Conservation (phyloP, 805 yeast genomes). For the Kodamaea kaohsiungensis region DNA sequence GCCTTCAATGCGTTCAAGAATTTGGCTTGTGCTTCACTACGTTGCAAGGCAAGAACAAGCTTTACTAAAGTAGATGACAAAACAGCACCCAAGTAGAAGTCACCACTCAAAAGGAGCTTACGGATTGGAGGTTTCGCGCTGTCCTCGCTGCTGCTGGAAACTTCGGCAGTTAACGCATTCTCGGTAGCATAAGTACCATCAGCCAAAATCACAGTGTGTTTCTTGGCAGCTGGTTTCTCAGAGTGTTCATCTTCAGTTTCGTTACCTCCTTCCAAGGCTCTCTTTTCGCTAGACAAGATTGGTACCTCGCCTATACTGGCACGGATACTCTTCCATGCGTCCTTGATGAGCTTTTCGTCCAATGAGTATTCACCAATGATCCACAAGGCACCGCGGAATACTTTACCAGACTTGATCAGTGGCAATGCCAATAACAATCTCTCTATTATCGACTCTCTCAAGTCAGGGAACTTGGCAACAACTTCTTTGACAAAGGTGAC, state of each 20-base stretch:
- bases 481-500: constrained; percentile 92
- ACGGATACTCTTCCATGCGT: constrained; percentile 86
- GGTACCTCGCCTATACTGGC: constrained; percentile 88
- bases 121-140: constrained; percentile 70
- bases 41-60: constrained; percentile 73
- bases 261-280: constrained; percentile 21
- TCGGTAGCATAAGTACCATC: constrained; percentile 99
- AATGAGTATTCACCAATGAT: constrained; percentile 88
- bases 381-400: constrained; percentile 93
- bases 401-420: constrained; percentile 80
- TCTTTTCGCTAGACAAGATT: constrained; percentile 72
- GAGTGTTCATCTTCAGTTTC: constrained; percentile 31
- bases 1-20: constrained; percentile 84
- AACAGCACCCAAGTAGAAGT: constrained; percentile 87
- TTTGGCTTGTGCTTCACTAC: constrained; percentile 52
- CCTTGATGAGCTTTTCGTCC: constrained; percentile 69
- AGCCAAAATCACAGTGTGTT: constrained; percentile 87
- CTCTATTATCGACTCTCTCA: constrained; percentile 62
- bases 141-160: constrained; percentile 24
- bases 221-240: constrained; percentile 30
- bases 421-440: constrained; percentile 65
- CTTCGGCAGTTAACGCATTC: constrained; percentile 63
- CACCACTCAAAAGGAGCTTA: constrained; percentile 79
- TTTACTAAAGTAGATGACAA: constrained; percentile 87
- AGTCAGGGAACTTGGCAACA: constrained; percentile 84